These are phyloP conservation scores for Pugionium cornutum DNA, from an alignment of 345 rosid genomes.

Conservation along the genomic window DNA sequence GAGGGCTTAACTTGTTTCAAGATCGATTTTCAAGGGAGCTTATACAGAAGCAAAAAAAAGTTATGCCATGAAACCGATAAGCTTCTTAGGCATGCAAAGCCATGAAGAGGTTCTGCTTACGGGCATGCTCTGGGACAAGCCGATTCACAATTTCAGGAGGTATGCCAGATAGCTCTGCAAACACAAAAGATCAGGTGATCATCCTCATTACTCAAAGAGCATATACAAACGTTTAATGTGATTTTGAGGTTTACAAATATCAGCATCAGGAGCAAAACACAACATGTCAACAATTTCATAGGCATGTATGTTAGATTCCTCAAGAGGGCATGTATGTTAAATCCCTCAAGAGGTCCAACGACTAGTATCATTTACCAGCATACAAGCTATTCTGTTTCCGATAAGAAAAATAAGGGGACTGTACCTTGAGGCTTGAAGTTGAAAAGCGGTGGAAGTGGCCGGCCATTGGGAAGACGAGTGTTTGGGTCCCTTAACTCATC, in stretches of 20 bases:
- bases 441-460: slow-evolving; percentile 92
- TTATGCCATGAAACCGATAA: not conserved
- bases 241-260: not conserved
- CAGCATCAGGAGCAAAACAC: slow-evolving; percentile 1
- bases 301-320: not conserved
- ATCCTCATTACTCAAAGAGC: not conserved
- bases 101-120: slow-evolving; percentile 90
- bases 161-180: slow-evolving; percentile 74
- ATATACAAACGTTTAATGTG: not conserved
- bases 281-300: slow-evolving; percentile 15
- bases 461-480: slow-evolving; percentile 87
- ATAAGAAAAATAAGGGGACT: slow-evolving; percentile 16
- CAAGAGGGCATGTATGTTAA: not conserved
- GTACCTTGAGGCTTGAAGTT: slow-evolving; percentile 79
- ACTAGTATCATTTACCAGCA: slow-evolving; percentile 15
- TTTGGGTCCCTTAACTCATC: slow-evolving; percentile 88
- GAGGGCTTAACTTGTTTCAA: slow-evolving; percentile 12
- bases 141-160: slow-evolving; percentile 61
- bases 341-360: not conserved
- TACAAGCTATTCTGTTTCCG: not conserved
- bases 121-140: slow-evolving; percentile 85
- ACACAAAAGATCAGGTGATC: not conserved
- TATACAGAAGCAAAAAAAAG: slow-evolving; percentile 27
- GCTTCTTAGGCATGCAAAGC: slow-evolving; percentile 60
- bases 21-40: slow-evolving; percentile 22